These are phyloP conservation scores for Suhomyces xylopsoci DNA, from an alignment of 805 yeast species.

Conservation along the genomic window DNA sequence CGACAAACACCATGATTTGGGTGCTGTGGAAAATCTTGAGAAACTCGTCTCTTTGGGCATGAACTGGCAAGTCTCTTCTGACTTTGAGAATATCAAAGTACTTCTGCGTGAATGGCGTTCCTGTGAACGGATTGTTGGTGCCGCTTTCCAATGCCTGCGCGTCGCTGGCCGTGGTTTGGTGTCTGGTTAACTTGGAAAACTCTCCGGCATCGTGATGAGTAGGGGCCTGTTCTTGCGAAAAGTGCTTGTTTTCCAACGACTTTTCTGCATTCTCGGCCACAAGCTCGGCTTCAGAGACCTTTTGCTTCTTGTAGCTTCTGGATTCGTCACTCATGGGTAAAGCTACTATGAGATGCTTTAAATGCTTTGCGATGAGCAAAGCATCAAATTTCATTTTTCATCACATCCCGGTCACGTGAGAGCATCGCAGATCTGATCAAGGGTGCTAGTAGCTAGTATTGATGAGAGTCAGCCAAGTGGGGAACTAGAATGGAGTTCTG, in stretches of 20 bases:
- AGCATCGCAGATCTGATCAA: too few species aligned
- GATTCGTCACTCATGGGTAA: conserved; percentile 14
- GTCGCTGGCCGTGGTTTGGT: conserved; percentile 61
- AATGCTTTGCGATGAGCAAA: not conserved
- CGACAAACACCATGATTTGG: conserved; percentile 96
- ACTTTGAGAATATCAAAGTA: conserved; percentile 75
- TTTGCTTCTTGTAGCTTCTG: conserved; percentile 49
- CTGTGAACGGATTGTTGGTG: conserved; percentile 75
- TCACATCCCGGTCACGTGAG: not conserved
- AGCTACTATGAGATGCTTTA: not conserved
- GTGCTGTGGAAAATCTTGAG: conserved; percentile 76
- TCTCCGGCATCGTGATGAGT: conserved; percentile 66
- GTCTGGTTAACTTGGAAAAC: conserved; percentile 53
- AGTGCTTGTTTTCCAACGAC: conserved; percentile 25
- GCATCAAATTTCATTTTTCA: not conserved
- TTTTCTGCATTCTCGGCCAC: conserved; percentile 70
- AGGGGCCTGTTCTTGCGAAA: conserved; percentile 17
- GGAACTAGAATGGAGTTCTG: not conserved
- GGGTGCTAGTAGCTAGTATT: too few species aligned
- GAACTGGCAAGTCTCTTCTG: conserved; percentile 89
- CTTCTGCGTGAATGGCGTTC: conserved; percentile 53
- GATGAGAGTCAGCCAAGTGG: too few species aligned
- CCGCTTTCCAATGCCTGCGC: conserved; percentile 61
- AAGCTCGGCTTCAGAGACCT: conserved; percentile 49
- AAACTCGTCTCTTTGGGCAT: conserved; percentile 88